phyloP scores from a whole-genome alignment of 768 basidiomycete species.

The Xanthoconium purpureum region DNA sequence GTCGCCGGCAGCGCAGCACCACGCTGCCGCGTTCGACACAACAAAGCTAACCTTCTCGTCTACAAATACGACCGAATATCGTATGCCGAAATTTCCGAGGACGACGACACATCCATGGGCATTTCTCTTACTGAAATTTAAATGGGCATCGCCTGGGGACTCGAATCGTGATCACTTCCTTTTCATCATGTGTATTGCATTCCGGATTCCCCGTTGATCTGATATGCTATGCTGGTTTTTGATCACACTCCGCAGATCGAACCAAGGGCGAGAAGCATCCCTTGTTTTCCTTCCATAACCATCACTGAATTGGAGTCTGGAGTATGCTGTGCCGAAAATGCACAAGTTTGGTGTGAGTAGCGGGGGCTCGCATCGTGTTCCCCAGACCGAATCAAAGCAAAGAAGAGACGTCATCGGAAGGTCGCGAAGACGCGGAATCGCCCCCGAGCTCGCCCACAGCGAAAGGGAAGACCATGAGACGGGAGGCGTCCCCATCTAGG shows the following conservation, averaged over 20 bases:
- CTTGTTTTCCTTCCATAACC: constrained; percentile 22
- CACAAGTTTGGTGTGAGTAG: background rate
- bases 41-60: background rate
- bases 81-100: constrained; percentile 25
- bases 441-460: background rate
- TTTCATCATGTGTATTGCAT: background rate
- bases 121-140: background rate
- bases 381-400: background rate
- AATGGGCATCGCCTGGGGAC: background rate
- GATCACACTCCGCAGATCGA: constrained; percentile 29
- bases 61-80: constrained; percentile 10
- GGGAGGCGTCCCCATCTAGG: background rate
- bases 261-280: constrained; percentile 10
- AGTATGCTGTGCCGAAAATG: constrained; percentile 1
- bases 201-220: constrained; percentile 16
- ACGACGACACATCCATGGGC: constrained; percentile 1
- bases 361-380: background rate
- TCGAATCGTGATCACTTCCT: constrained; percentile 5
- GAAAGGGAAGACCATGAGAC: constrained; percentile 17
- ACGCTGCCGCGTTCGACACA: background rate
- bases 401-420: background rate
- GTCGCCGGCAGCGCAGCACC: background rate
- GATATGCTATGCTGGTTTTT: constrained; percentile 6
- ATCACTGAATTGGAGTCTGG: constrained; percentile 24
- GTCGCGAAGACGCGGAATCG: background rate